Evolutionary conservation across 2,329 filamentous ascomycete genomes (phyloP).

Genomic region (Chaetoscypha palmicola): DNA sequence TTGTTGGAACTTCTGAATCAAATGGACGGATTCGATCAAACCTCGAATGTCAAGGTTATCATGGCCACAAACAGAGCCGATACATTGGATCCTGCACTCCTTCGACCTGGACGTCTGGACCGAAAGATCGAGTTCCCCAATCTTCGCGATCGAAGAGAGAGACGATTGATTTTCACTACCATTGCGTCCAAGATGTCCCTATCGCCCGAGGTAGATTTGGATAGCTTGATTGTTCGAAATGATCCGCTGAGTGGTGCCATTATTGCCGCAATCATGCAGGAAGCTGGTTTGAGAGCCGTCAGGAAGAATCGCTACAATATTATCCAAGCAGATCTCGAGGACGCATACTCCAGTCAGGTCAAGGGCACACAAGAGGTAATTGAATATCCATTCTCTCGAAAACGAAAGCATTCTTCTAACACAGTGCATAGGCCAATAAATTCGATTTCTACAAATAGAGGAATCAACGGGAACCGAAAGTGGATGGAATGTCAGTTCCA

Average conservation of each 20-base stretch:
- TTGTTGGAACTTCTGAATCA: slow-evolving; percentile 95
- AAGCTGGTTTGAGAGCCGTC: slow-evolving; percentile 88
- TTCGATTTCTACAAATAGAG: slow-evolving; percentile 86
- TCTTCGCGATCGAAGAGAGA: slow-evolving; percentile 85
- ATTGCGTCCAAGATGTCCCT: slow-evolving; percentile 96
- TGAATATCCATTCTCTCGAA: slow-evolving; percentile 32
- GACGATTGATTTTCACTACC: slow-evolving; percentile 94
- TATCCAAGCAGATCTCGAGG: slow-evolving; percentile 92
- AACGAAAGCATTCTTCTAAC: slow-evolving; percentile 13
- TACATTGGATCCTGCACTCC: slow-evolving; percentile 87
- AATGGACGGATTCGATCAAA: slow-evolving; percentile 99
- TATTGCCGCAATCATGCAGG: slow-evolving; percentile 98
- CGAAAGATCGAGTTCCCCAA: slow-evolving; percentile 99
- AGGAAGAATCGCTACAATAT: slow-evolving; percentile 99
- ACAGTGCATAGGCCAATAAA: slow-evolving; percentile 50
- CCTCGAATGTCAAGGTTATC: slow-evolving; percentile 98
- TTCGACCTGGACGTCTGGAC: slow-evolving; percentile 91
- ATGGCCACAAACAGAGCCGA: slow-evolving; percentile 99
- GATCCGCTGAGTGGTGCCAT: slow-evolving; percentile 92
- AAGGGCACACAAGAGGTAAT: slow-evolving; percentile 66
- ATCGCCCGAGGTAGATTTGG: slow-evolving; percentile 91
- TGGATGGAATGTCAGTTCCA: background rate
- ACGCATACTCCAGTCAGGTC: slow-evolving; percentile 94
- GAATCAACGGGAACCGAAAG: too few relatives aligned
- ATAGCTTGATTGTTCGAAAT: slow-evolving; percentile 93